Conservation (phyloP, 2,329 filamentous ascomycete species). For the Colletotrichum nymphaeae region DNA sequence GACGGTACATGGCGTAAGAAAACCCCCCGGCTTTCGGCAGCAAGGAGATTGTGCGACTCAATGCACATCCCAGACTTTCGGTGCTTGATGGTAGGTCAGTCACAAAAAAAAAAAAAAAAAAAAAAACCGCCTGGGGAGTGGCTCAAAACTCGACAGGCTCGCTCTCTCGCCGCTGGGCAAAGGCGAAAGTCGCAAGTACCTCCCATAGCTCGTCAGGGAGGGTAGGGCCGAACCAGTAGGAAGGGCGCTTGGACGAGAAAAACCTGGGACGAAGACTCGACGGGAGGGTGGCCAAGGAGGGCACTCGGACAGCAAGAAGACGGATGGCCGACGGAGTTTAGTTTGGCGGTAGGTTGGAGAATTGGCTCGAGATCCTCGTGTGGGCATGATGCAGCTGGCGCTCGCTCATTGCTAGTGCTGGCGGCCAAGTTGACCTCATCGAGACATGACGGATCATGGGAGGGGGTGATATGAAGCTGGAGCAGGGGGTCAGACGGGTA, state of each 20-base stretch:
- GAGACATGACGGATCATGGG: slow-evolving; percentile 28
- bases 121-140: background rate
- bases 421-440: slow-evolving; percentile 23
- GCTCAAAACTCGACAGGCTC: background rate
- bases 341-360: background rate
- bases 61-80: slow-evolving; percentile 25
- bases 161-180: background rate
- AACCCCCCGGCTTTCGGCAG: slow-evolving; percentile 15
- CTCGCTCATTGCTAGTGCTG: background rate
- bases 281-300: slow-evolving; percentile 16
- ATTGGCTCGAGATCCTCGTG: background rate
- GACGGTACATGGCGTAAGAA: background rate
- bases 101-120: background rate
- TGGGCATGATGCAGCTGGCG: background rate
- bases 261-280: slow-evolving; percentile 19
- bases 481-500: slow-evolving; percentile 40
- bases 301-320: slow-evolving; percentile 13
- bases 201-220: slow-evolving; percentile 14
- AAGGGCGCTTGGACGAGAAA: slow-evolving; percentile 19
- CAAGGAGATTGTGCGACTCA: slow-evolving; percentile 22
- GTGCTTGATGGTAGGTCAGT: slow-evolving; percentile 5
- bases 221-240: slow-evolving; percentile 27
- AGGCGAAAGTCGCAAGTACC: background rate
- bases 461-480: slow-evolving; percentile 23
- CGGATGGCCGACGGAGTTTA: slow-evolving; percentile 1